Base-by-base conservation (phyloP, 805 yeast species). In the Lipomyces chichibuensis region DNA sequence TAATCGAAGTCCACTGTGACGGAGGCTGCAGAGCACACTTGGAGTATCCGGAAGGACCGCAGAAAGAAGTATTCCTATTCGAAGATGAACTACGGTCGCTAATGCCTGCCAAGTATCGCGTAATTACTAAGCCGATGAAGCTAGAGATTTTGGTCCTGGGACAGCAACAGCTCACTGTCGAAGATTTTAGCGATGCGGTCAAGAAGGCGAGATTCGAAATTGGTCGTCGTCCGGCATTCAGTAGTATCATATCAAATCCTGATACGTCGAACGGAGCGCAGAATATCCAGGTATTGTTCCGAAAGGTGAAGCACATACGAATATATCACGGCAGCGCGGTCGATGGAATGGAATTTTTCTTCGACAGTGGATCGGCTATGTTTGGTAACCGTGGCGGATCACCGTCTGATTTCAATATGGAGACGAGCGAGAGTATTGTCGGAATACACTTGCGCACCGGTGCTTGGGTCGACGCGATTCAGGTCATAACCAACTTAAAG, bases 381-480 rank as follows among this genome's bases (percentile, higher is more conserved):
- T 76, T 78, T 57, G 84, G 84, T 37, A 77, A 75, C 29, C 70
- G 73, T 13, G 82, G 81, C 2, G 83, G 83, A 14, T 58, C 69
- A 6, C 78, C 79, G n/a, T 72, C 84, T 65, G 92, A 88, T 66
- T 84, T 88, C 65, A 75, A 74, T 0, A 73, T 92, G n/a, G 79
- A 80, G 2, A 76, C 76, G 0, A 90, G 87, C 58, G 97, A 94
- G 75, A 66, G 71, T 9, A 79, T 94, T 7, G 76, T 81, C 2
- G 89, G 88, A 32, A 79, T 93, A 63, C 81, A 83, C 55, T 79
- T 92, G 57, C 82, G 96, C 70, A 81, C 86, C 54, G 98, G 98
- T 11, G 87, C 83, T 1, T 95, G 98, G 98, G 81, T 95, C 4
- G 98, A 95, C 80, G 97, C 89, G 1, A 80, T 91, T 27, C 95